These are phyloP conservation scores for Pneumocystis murina DNA, from an alignment of 1,139 yeast genomes.

Conservation along the genomic window DNA sequence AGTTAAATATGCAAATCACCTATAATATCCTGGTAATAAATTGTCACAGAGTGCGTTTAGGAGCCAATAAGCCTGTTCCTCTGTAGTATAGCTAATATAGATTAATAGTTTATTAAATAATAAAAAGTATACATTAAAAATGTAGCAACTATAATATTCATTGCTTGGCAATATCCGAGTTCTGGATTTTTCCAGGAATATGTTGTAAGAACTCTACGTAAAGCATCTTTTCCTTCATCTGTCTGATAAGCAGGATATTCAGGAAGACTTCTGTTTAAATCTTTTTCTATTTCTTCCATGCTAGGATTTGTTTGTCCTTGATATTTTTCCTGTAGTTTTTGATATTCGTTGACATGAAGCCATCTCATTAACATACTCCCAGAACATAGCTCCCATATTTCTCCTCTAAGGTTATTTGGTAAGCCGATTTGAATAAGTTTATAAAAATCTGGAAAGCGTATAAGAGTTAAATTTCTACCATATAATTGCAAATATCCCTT, in stretches of 20 bases:
- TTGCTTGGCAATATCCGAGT: conserved; percentile 96
- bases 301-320: conserved; percentile 59
- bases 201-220: conserved; percentile 78
- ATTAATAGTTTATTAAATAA: background rate
- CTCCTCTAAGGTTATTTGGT: conserved; percentile 86
- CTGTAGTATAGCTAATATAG: conserved; percentile 42
- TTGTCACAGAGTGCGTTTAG: conserved; percentile 68
- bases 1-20: background rate
- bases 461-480: conserved; percentile 68
- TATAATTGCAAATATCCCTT: conserved; percentile 70
- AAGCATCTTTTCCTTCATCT: conserved; percentile 66
- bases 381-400: conserved; percentile 82
- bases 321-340: conserved; percentile 42
- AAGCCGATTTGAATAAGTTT: conserved; percentile 77
- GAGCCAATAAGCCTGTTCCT: conserved; percentile 96
- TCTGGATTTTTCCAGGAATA: conserved; percentile 96
- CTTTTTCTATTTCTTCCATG: conserved; percentile 92
- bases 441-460: conserved; percentile 63
- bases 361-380: conserved; percentile 72
- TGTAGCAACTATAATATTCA: conserved; percentile 96
- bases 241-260: conserved; percentile 90
- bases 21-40: conserved; percentile 81
- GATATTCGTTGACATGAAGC: conserved; percentile 47
- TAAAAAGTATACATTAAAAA: conserved; percentile 45
- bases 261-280: conserved; percentile 81